These are phyloP conservation scores for Fusarium algeriense DNA, from an alignment of 2,329 filamentous ascomycete genomes.

Conservation along the genomic window DNA sequence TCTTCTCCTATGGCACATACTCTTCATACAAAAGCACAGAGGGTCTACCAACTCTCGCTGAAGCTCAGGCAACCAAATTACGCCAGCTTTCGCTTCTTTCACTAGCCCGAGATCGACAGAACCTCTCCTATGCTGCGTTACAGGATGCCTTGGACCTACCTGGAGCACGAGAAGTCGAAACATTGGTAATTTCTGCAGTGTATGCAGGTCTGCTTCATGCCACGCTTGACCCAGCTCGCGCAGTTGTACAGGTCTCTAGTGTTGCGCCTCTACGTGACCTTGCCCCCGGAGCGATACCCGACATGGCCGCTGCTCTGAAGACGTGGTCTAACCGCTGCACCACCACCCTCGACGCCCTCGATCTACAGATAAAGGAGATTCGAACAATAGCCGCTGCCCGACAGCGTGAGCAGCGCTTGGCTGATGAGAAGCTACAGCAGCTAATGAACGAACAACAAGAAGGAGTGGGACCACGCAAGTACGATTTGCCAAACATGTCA, in stretches of 20 bases:
- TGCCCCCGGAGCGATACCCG: constrained; percentile 76
- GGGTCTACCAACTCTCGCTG: constrained; percentile 76
- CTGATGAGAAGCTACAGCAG: constrained; percentile 62
- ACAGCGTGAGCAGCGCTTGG: constrained; percentile 62
- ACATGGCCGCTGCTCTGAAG: constrained; percentile 75
- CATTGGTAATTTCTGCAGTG: constrained; percentile 86
- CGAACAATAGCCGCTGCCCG: constrained; percentile 68
- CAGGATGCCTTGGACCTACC: constrained; percentile 74
- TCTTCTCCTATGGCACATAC: constrained; percentile 95
- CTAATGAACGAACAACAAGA: constrained; percentile 63
- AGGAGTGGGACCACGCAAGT: constrained; percentile 51
- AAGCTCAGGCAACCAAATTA: constrained; percentile 83
- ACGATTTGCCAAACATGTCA: constrained; percentile 34
- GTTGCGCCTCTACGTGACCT: constrained; percentile 90
- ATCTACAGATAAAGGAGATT: constrained; percentile 78
- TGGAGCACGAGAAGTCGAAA: constrained; percentile 79
- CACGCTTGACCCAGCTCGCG: constrained; percentile 83
- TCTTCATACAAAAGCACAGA: constrained; percentile 70
- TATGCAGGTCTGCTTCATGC: constrained; percentile 86
- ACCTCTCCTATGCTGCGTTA: constrained; percentile 80
- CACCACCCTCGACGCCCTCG: constrained; percentile 78
- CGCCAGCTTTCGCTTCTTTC: constrained; percentile 90
- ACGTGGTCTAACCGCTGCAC: constrained; percentile 86
- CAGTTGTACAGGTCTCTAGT: constrained; percentile 80
- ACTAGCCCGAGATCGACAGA: constrained; percentile 74